Base-by-base conservation (phyloP, 306 rosid species). In the Senna siamea region DNA sequence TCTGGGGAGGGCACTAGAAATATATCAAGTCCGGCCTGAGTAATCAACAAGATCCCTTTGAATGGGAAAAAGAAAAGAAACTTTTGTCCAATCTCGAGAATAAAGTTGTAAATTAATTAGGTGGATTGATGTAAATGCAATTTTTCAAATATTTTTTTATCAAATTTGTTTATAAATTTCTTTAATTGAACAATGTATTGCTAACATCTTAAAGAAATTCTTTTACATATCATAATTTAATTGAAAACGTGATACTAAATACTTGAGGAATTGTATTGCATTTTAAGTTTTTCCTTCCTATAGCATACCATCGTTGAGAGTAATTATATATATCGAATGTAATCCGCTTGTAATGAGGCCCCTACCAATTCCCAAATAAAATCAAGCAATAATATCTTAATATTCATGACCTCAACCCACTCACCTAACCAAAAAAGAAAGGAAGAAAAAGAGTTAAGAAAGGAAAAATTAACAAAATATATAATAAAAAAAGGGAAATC, bases 41-140 rank as follows among this genome's bases (percentile, higher is more conserved):
- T 19, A n/a, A 57, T 58, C 62, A 67, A 59, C 44, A 65, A 38
- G 60, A 62, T 48, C 68, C 14, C 8, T 5, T 14, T 35, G 62
- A 74, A 15, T 9, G 34, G 30, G 22, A 17, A 47, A 13, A 6
- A 53, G 26, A 41, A 40, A 48, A 41, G 23, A 61, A 26, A 72
- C 41, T 38, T 41, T 50, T 50, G 79, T 72, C 50, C 66, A 80
- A 7, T 68, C 30, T 60, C 0, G 10, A n/a, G 13, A 20, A 44
- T 43, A 17, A 46, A 52, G 65, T 79, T 26, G 84, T 82, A 82
- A 54, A 77, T 73, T 73, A 73, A 53, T 61, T 73, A 79, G 82
- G 80, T 76, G 60, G 40, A 53, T 67, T 59, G 30, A 48, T 72
- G 72, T 62, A 58, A 74, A 60, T 17, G 66, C 47, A 60, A 11